Base-by-base conservation (phyloP, 495 filamentous ascomycete genomes). In the Penicillium soppii region DNA sequence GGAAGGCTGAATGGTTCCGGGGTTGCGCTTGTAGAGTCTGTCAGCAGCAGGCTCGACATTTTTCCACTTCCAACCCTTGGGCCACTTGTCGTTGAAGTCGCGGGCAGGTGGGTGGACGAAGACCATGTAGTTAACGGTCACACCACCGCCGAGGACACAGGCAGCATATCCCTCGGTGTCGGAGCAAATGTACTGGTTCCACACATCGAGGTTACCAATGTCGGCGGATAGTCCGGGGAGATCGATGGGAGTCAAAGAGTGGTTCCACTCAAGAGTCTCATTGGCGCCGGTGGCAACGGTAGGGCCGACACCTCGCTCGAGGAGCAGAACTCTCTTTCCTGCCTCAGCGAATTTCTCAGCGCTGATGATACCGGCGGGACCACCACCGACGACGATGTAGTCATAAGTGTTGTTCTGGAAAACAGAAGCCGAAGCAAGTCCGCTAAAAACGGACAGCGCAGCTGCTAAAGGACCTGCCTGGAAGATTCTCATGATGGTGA, bases 11-110 rank as follows among this genome's bases (percentile, higher is more conserved):
- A 82, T 80, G 19, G 85, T 88, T 21, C 87, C 84, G 1, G 87
- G 85, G 56, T 89, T 90, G 50, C 84, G 80, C 22, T 70, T 63
- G 68, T 89, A 89, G 7, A 88, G 82, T 4, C 81, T 72, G 27
- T 70, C 66, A 25, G 78, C 78, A 23, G 87, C 79, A 43, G 72
- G 63, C 52, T 66, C 58, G 65, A 90, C 72, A 57, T 90, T 85
- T 2, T 72, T 62, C 30, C 78, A 74, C 65, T 88, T 84, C 88
- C 88, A 92, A 22, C 84, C 87, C 35, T 69, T 38, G 5, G 88
- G 88, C 71, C 89, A 92, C 53, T 86, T 83, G 59, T 81, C 79
- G 56, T 91, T 81, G 74, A 86, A 92, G 65, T 91, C 88, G 15
- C 74, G 68, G 6, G 70, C 69, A 12, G 72, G 74, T 13, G 82